phyloP scores from a whole-genome alignment of 78 protist genomes.

The Acrasis kona region DNA sequence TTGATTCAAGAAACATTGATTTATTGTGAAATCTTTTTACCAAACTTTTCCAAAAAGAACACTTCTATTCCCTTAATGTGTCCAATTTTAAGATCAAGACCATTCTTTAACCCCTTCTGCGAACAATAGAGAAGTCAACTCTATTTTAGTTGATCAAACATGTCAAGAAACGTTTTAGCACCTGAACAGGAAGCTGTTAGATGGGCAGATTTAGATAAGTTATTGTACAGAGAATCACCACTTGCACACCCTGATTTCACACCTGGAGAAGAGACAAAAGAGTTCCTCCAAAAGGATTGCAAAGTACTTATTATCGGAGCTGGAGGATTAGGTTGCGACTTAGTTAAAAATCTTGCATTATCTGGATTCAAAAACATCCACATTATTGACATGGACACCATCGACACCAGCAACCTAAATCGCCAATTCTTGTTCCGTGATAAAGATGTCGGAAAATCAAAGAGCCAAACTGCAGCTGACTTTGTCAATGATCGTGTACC shows the following conservation, averaged over 20 bases:
- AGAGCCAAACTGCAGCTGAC: constrained; percentile 87
- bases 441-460: constrained; percentile 85
- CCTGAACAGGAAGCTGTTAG: not conserved
- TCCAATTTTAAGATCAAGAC: no score
- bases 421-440: constrained; percentile 86
- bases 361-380: constrained; percentile 81
- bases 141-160: no score
- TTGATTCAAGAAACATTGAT: no score
- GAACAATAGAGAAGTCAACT: no score
- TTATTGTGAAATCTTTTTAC: no score
- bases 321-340: constrained; percentile 96
- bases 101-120: no score
- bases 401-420: constrained; percentile 87
- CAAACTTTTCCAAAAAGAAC: no score
- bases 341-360: constrained; percentile 86
- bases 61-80: no score
- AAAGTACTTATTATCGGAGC: constrained; percentile 88
- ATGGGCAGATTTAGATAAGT: not conserved
- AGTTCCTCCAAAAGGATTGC: not conserved
- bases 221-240: not conserved
- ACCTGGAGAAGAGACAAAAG: not conserved
- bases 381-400: constrained; percentile 93
- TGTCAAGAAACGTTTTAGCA: not conserved
- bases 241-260: not conserved
- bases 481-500: constrained; percentile 75